Conservation (phyloP, 176 grass and related monocot species). For the Oropetium thomaeum region DNA sequence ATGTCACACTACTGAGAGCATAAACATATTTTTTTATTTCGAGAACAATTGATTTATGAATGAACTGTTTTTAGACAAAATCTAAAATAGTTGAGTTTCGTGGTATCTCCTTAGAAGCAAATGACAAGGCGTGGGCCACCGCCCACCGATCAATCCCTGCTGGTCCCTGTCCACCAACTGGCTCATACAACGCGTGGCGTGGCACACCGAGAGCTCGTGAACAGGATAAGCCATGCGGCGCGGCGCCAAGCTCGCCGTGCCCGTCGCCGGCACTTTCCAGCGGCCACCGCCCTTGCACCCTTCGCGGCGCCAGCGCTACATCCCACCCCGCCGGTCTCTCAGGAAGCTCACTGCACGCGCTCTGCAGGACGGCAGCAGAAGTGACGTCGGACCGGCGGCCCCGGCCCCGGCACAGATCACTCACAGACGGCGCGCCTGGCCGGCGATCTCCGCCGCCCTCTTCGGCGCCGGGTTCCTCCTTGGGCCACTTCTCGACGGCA, state of each 20-base stretch:
- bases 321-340: not conserved
- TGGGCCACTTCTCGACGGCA: conserved; percentile 72
- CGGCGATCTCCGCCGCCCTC: conserved; percentile 51
- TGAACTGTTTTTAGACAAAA: too few relatives aligned
- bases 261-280: conserved; percentile 17
- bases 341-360: not conserved
- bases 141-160: not conserved
- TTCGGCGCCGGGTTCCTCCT: conserved; percentile 71
- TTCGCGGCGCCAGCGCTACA: not conserved
- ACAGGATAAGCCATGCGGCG: conserved; percentile 41
- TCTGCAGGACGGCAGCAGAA: conserved; percentile 18
- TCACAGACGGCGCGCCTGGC: conserved; percentile 46
- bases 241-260: conserved; percentile 28
- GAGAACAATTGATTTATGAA: too few relatives aligned
- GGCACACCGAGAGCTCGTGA: not conserved
- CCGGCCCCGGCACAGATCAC: not conserved
- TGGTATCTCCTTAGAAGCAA: too few relatives aligned
- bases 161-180: not conserved
- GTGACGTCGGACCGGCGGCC: not conserved
- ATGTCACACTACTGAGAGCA: too few relatives aligned
- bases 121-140: not conserved
- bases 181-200: not conserved
- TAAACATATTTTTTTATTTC: too few relatives aligned
- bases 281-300: not conserved
- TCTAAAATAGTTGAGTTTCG: too few relatives aligned